These are phyloP conservation scores for Trichoderma atroviride DNA, from an alignment of 2,329 filamentous ascomycete species.

Conservation along the genomic window DNA sequence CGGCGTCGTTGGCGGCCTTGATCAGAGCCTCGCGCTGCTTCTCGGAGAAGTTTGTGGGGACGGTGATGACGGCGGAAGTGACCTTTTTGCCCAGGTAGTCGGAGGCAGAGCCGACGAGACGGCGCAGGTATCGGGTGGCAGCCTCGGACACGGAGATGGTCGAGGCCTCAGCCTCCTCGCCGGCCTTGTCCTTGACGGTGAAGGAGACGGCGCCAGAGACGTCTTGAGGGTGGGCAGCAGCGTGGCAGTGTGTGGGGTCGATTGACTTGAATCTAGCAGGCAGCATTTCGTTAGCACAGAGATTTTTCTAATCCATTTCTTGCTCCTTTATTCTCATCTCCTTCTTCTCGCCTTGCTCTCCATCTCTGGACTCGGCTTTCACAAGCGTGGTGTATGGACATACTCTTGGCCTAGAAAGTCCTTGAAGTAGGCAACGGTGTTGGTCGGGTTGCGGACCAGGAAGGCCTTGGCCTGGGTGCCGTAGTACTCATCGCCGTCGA, in stretches of 20 bases:
- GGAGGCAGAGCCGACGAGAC: slow-evolving; percentile 79
- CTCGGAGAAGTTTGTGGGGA: slow-evolving; percentile 91
- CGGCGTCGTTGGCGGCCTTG: slow-evolving; percentile 76
- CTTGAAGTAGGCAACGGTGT: slow-evolving; percentile 94
- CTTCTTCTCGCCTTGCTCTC: not conserved
- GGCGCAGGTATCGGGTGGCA: slow-evolving; percentile 80
- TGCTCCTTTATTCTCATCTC: not conserved
- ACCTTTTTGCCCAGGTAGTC: slow-evolving; percentile 93
- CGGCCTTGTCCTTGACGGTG: slow-evolving; percentile 74
- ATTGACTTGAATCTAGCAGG: slow-evolving; percentile 79
- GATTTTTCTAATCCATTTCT: not conserved
- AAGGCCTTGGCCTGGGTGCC: slow-evolving; percentile 94
- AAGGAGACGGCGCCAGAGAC: slow-evolving; percentile 74
- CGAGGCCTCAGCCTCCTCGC: slow-evolving; percentile 60
- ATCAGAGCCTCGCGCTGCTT: slow-evolving; percentile 81
- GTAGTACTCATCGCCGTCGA: slow-evolving; percentile 94
- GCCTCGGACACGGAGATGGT: slow-evolving; percentile 78
- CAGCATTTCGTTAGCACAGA: slow-evolving; percentile 16
- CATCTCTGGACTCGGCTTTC: too few species aligned
- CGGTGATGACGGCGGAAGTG: slow-evolving; percentile 90
- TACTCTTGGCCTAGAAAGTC: slow-evolving; percentile 95
- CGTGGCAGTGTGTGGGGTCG: slow-evolving; percentile 92
- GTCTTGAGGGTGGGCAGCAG: slow-evolving; percentile 86
- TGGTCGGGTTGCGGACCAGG: slow-evolving; percentile 86
- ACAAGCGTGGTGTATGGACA: slow-evolving; percentile 34